Percentiles rank a stretch among this genome's conserved stretches.
phyloP scores from a whole-genome alignment of 2,329 filamentous ascomycete genomes.

The Lasiodiplodia theobromae region DNA sequence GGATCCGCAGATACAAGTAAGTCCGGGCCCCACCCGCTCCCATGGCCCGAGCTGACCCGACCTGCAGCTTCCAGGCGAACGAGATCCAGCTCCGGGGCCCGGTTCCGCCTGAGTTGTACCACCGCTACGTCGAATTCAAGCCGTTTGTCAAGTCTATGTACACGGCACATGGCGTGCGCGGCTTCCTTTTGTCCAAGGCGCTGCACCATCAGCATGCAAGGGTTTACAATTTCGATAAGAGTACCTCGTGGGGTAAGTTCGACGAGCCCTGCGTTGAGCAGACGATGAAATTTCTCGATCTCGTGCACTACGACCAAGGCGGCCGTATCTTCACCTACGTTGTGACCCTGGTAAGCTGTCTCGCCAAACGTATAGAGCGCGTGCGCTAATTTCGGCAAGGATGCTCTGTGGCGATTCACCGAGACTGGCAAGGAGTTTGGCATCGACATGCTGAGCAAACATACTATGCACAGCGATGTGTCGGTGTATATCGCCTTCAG shows the following conservation, averaged over 20 bases:
- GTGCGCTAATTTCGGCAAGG: constrained; percentile 43
- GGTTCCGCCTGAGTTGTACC: constrained; percentile 80
- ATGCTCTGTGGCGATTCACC: constrained; percentile 87
- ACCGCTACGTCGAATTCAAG: constrained; percentile 91
- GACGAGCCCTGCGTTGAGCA: constrained; percentile 72
- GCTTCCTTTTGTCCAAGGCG: constrained; percentile 80
- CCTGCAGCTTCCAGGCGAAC: constrained; percentile 83
- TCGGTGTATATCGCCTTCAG: constrained; percentile 89
- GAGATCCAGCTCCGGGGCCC: constrained; percentile 88
- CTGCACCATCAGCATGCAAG: constrained; percentile 89
- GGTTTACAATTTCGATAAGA: constrained; percentile 85
- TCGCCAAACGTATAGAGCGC: background rate
- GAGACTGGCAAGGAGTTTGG: constrained; percentile 96
- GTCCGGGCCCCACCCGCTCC: constrained; percentile 40
- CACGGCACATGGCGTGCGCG: constrained; percentile 75
- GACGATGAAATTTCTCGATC: constrained; percentile 80
- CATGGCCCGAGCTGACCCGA: background rate
- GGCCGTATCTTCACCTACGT: constrained; percentile 92
- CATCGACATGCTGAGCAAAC: constrained; percentile 90
- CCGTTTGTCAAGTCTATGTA: constrained; percentile 93
- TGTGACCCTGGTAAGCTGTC: constrained; percentile 66
- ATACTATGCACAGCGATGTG: constrained; percentile 96
- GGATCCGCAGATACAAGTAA: constrained; percentile 78
- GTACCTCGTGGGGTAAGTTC: constrained; percentile 76
- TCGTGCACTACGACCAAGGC: constrained; percentile 86